A percentile compares a stretch with the other conserved stretches of the same genome.
Conservation (phyloP, 2,329 filamentous ascomycete genomes). For the Trichoderma atrobrunneum region DNA sequence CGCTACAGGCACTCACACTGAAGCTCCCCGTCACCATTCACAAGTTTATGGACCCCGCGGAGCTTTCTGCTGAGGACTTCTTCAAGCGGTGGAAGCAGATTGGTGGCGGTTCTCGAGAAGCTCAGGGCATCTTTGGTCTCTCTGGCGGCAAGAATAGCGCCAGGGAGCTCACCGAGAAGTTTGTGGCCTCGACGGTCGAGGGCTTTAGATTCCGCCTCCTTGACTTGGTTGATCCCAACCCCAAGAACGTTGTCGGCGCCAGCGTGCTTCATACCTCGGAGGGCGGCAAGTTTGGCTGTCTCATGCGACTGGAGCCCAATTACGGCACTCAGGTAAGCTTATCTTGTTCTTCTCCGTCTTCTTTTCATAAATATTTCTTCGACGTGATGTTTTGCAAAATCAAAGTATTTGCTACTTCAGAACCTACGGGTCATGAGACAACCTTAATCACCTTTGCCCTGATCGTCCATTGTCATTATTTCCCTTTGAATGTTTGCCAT, state of each 20-base stretch:
- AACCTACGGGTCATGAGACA: slow-evolving; percentile 19
- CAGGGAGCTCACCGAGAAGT: slow-evolving; percentile 65
- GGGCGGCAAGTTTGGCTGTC: slow-evolving; percentile 88
- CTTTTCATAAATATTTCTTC: neutral
- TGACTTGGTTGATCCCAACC: slow-evolving; percentile 83
- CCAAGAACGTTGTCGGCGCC: slow-evolving; percentile 89
- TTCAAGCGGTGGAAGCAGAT: slow-evolving; percentile 99
- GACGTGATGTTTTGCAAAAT: slow-evolving; percentile 17
- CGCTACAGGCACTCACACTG: slow-evolving; percentile 86
- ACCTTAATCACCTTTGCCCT: slow-evolving; percentile 15
- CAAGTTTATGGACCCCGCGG: slow-evolving; percentile 94
- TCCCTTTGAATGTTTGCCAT: neutral
- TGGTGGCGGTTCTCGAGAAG: slow-evolving; percentile 80
- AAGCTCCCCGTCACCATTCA: slow-evolving; percentile 86
- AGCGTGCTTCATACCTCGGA: slow-evolving; percentile 80
- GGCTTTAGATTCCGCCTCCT: slow-evolving; percentile 90
- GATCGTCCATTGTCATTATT: neutral
- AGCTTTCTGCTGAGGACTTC: slow-evolving; percentile 86
- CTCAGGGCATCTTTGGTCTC: slow-evolving; percentile 80
- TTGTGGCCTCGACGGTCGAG: slow-evolving; percentile 69
- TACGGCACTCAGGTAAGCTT: slow-evolving; percentile 78
- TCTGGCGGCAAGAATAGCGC: slow-evolving; percentile 44
- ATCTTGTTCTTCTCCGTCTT: neutral
- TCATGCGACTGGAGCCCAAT: slow-evolving; percentile 93
- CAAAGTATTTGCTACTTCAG: slow-evolving; percentile 20